These are phyloP conservation scores for Amyloporia xantha DNA, from an alignment of 768 basidiomycete genomes.

Conservation along the genomic window DNA sequence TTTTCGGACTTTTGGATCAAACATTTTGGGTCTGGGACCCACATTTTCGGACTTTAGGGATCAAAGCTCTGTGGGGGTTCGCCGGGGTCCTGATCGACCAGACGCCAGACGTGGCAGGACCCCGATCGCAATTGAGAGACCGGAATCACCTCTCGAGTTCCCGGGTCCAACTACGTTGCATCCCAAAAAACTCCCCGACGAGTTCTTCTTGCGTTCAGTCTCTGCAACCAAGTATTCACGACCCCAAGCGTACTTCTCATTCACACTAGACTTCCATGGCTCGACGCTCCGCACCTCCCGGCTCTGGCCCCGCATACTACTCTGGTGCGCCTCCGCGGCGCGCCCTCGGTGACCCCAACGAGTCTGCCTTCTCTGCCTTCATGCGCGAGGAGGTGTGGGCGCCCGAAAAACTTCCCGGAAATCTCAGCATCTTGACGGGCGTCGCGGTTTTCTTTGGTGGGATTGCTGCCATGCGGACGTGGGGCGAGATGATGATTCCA, in stretches of 20 bases:
- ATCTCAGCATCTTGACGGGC: slow-evolving; percentile 62
- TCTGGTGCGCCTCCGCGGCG: slow-evolving; percentile 35
- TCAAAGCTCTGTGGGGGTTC: too few relatives aligned
- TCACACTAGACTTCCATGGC: slow-evolving; percentile 47
- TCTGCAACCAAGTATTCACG: too few relatives aligned
- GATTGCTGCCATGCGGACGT: slow-evolving; percentile 63
- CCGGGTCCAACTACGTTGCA: not conserved
- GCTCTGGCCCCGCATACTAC: slow-evolving; percentile 49
- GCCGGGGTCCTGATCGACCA: not conserved
- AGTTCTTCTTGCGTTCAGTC: not conserved
- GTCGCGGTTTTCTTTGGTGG: slow-evolving; percentile 64
- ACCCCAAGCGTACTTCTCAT: too few relatives aligned
- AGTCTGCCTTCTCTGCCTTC: slow-evolving; percentile 51
- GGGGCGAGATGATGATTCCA: slow-evolving; percentile 74
- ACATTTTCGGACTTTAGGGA: too few relatives aligned
- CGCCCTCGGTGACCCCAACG: slow-evolving; percentile 48
- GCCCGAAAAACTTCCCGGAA: slow-evolving; percentile 70
- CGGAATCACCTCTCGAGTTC: not conserved
- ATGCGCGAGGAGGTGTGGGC: slow-evolving; percentile 59
- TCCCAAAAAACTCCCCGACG: not conserved
- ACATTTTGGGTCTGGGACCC: too few relatives aligned
- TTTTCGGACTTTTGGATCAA: too few relatives aligned
- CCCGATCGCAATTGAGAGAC: not conserved
- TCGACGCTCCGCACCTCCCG: slow-evolving; percentile 56
- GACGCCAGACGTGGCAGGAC: not conserved